phyloP scores from a whole-genome alignment of 202 grass and related monocot genomes.

The Carex arenaria region DNA sequence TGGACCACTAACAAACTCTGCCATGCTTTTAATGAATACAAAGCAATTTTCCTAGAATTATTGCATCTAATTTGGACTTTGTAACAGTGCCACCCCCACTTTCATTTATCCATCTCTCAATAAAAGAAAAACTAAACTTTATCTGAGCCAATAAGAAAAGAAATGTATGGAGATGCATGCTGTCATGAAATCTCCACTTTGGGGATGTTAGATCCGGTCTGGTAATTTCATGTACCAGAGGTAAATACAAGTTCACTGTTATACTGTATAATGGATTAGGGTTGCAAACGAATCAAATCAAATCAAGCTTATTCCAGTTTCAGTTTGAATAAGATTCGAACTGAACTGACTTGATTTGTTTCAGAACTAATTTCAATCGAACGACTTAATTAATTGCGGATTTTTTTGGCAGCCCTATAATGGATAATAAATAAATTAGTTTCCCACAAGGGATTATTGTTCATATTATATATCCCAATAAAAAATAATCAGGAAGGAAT shows the following conservation, averaged over 20 bases:
- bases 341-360: too few species aligned
- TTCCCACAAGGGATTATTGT: too few species aligned
- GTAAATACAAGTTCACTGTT: not conserved
- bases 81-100: not conserved
- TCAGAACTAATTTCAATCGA: too few species aligned
- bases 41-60: constrained; percentile 12
- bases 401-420: not conserved
- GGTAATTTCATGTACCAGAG: not conserved
- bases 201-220: not conserved
- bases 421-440: not conserved
- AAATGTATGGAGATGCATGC: not conserved
- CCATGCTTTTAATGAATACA: not conserved
- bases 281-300: too few species aligned
- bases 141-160: not conserved
- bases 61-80: constrained; percentile 15
- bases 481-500: too few species aligned
- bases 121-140: not conserved
- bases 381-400: too few species aligned
- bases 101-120: not conserved
- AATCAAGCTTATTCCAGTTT: too few species aligned
- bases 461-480: too few species aligned
- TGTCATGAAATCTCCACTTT: not conserved
- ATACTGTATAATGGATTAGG: not conserved
- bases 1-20: constrained; percentile 17
- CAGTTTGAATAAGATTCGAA: too few species aligned